A percentile compares a stretch with the other conserved stretches of the same genome.
Evolutionary conservation across 192 early-diverging fungal genomes (phyloP).

Genomic region (Mortierella alpina): DNA sequence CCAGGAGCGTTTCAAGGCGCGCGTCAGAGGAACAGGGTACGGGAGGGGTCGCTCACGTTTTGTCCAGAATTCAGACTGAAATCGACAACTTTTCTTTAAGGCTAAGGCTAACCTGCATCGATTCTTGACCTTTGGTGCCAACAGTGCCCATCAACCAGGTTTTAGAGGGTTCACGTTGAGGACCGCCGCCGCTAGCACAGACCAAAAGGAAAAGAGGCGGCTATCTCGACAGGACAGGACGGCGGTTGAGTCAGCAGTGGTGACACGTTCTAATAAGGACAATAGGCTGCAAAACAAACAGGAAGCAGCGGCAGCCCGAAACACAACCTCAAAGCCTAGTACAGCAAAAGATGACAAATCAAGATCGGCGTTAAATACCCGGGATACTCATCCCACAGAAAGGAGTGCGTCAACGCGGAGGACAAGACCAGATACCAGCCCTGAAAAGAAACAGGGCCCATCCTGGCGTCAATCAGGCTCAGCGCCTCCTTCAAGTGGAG

Average conservation of each 20-base stretch:
- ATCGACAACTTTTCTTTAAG: background rate
- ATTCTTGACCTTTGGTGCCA: background rate
- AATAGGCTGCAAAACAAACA: background rate
- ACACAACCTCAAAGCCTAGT: background rate
- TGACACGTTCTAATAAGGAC: background rate
- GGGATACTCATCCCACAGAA: background rate
- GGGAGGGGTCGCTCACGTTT: background rate
- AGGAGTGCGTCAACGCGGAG: too few species aligned
- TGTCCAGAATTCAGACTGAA: background rate
- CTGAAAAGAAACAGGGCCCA: background rate
- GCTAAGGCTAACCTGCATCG: background rate
- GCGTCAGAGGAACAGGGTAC: conserved; percentile 42
- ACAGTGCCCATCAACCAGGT: conserved; percentile 22
- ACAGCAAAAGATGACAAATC: background rate
- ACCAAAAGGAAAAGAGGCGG: background rate
- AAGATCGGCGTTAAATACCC: background rate
- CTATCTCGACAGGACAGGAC: too few species aligned
- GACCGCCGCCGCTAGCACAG: background rate
- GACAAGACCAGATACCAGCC: too few species aligned
- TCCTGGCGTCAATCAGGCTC: background rate
- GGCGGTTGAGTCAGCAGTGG: too few species aligned
- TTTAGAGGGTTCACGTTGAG: conserved; percentile 32
- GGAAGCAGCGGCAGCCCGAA: background rate
- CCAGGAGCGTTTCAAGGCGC: conserved; percentile 31
- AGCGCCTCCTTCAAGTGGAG: background rate